Evolutionary conservation across 2,329 filamentous ascomycete genomes (phyloP).

Genomic region (Curvularia lunata): DNA sequence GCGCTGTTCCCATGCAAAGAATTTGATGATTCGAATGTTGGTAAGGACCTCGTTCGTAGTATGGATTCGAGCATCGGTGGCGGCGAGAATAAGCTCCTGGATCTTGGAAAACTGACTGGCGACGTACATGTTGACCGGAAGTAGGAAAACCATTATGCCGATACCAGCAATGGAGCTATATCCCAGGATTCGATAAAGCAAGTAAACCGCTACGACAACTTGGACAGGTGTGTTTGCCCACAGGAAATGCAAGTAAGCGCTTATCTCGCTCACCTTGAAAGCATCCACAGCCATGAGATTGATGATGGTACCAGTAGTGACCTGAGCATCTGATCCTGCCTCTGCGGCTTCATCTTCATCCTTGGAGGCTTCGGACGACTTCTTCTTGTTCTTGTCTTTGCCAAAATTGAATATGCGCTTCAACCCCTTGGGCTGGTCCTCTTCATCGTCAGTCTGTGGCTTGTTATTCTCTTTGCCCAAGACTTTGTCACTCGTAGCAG

Average conservation of each 20-base stretch:
- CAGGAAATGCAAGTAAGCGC: conserved; percentile 94
- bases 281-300: conserved; percentile 99
- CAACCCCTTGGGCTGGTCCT: conserved; percentile 51
- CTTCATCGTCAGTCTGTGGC: conserved; percentile 47
- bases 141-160: conserved; percentile 82
- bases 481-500: conserved; percentile 74
- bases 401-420: conserved; percentile 62
- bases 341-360: conserved; percentile 37
- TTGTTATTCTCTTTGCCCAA: conserved; percentile 64
- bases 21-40: conserved; percentile 99
- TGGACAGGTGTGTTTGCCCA: conserved; percentile 90
- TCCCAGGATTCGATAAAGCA: conserved; percentile 90
- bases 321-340: conserved; percentile 68
- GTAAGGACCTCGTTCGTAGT: conserved; percentile 96
- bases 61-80: conserved; percentile 94
- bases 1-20: conserved; percentile 96
- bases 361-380: conserved; percentile 51
- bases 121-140: conserved; percentile 89
- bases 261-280: conserved; percentile 96
- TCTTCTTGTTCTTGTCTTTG: conserved; percentile 61
- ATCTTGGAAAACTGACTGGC: conserved; percentile 83
- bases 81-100: conserved; percentile 89
- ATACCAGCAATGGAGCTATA: conserved; percentile 94
- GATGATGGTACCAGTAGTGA: conserved; percentile 96
- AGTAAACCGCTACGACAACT: conserved; percentile 76